Base-by-base conservation (phyloP, 1,284 basidiomycete genomes). In the Trichosporon sp. region DNA sequence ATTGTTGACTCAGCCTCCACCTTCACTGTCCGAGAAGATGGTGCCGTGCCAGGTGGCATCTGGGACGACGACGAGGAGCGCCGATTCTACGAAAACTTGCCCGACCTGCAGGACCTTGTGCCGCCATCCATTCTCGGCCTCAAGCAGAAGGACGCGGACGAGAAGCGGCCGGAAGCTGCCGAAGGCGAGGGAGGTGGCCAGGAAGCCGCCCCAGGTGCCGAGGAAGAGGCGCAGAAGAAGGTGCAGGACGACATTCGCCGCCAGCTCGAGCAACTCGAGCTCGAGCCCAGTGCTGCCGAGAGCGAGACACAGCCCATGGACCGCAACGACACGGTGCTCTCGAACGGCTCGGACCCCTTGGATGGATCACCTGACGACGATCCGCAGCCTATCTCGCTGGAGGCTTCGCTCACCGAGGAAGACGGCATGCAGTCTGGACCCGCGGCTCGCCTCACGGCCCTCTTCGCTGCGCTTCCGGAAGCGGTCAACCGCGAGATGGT, bases 51-150 rank as follows among this genome's bases (percentile, higher is more conserved):
- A 5, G 90, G 91, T 1, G 92, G 93, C 2, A 96, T 98, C 78
- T 99, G 97, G 97, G 94, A 96, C 80, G 97, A 99, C 78, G 97
- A 99, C 74, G 97, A 99, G 84, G 95, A 98, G 80, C 88, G 92
- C 54, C 87, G 91, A 66, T 99, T 98, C 84, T 99, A 92, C 80
- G 96, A 98, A 81, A 94, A 98, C 74, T 86, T 98, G 40, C 89
- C 93, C 68, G 96, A 99, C 80, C 84, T 99, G 59, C 91, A 91
- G 72, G 94, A 96, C 73, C 92, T 94, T 71, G 93, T 98, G 0
- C 97, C 97, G 0, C 90, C 89, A 66, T 90, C 90, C 48, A 88
- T 98, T 26, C 86, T 99, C 16, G 95, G 94, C n/a, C 86, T 93
- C 69, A 92, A 92, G 73, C 88, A 88, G 3, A 75, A 76, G 65